Evolutionary conservation across 495 filamentous ascomycete genomes (phyloP).

Genomic region (Tuber microsphaerosporum): DNA sequence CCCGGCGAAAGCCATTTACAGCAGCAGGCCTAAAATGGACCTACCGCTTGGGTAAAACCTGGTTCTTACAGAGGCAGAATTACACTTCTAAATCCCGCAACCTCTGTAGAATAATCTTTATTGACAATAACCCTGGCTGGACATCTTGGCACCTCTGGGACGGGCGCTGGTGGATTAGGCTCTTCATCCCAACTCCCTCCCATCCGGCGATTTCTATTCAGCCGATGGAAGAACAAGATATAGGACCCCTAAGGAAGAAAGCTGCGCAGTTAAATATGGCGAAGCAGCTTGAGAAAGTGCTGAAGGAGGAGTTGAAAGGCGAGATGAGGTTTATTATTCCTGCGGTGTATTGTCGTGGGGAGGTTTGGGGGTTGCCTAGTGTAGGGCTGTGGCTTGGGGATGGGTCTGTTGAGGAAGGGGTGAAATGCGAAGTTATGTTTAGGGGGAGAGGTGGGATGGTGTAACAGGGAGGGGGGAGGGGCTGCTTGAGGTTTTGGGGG

Average conservation of each 20-base stretch:
- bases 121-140: slow-evolving; percentile 24
- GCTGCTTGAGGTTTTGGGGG: background rate
- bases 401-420: background rate
- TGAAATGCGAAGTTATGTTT: slow-evolving; percentile 21
- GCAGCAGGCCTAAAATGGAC: slow-evolving; percentile 29
- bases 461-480: background rate
- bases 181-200: slow-evolving; percentile 37
- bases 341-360: slow-evolving; percentile 16
- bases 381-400: slow-evolving; percentile 14
- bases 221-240: slow-evolving; percentile 3
- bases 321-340: slow-evolving; percentile 25
- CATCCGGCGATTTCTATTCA: background rate
- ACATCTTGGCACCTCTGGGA: slow-evolving; percentile 62
- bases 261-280: slow-evolving; percentile 20
- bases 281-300: slow-evolving; percentile 2
- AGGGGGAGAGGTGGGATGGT: background rate
- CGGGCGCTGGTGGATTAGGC: slow-evolving; percentile 71
- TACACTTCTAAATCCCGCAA: background rate
- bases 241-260: slow-evolving; percentile 10
- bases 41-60: slow-evolving; percentile 17
- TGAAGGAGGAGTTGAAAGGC: slow-evolving; percentile 17
- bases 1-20: slow-evolving; percentile 24
- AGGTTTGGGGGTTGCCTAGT: slow-evolving; percentile 17
- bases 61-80: slow-evolving; percentile 10
- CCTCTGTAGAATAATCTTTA: background rate